These are phyloP conservation scores for Pseudogymnoascus sp. DNA, from an alignment of 2,329 filamentous ascomycete species.

Conservation along the genomic window DNA sequence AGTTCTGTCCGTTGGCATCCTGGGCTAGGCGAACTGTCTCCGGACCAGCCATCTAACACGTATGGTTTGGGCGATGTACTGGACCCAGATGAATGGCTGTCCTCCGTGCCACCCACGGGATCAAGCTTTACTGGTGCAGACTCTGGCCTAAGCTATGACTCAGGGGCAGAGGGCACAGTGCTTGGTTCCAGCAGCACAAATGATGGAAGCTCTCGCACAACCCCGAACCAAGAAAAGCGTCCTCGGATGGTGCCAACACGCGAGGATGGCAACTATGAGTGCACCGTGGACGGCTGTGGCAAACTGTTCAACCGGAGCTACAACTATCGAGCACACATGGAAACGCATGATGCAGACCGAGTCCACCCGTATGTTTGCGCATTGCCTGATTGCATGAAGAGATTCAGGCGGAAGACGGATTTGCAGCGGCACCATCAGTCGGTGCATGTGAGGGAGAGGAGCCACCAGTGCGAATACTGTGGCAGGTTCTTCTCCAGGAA, in stretches of 20 bases:
- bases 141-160: not conserved
- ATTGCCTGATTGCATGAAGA: constrained; percentile 58
- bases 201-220: not conserved
- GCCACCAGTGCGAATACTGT: constrained; percentile 65
- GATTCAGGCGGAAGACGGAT: constrained; percentile 78
- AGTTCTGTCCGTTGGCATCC: not conserved
- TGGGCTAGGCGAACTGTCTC: not conserved
- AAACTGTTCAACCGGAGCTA: constrained; percentile 76
- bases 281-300: constrained; percentile 60
- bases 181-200: not conserved
- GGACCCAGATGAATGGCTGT: not conserved
- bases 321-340: constrained; percentile 80
- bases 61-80: not conserved
- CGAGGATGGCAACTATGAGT: constrained; percentile 30
- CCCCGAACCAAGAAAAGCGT: not conserved
- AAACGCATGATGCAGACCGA: constrained; percentile 69
- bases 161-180: not conserved
- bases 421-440: constrained; percentile 54
- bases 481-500: constrained; percentile 66
- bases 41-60: not conserved
- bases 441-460: constrained; percentile 67
- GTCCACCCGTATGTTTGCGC: constrained; percentile 64
- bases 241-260: not conserved
- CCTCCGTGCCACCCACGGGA: not conserved
- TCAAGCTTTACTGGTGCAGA: not conserved